Conservation (phyloP, 768 basidiomycete genomes). For the Xerocomellus intermedius region DNA sequence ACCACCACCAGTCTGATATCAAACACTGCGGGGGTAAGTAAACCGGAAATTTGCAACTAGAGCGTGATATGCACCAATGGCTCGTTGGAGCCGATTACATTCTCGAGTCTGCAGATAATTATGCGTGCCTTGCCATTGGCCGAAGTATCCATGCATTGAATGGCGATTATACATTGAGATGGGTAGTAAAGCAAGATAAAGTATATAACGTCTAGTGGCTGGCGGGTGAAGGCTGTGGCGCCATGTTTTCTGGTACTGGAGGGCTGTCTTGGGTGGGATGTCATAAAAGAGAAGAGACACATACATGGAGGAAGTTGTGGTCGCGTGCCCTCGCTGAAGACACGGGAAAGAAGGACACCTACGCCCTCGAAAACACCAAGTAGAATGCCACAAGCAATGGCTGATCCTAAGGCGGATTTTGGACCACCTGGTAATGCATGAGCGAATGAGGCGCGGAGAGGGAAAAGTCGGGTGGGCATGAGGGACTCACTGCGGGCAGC, state of each 20-base stretch:
- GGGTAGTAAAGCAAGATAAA: slow-evolving; percentile 32
- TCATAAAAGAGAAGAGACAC: slow-evolving; percentile 30
- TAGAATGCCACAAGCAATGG: slow-evolving; percentile 92
- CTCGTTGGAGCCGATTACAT: neutral
- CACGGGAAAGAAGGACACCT: slow-evolving; percentile 86
- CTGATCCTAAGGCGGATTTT: slow-evolving; percentile 85
- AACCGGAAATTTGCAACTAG: neutral
- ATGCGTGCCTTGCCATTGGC: slow-evolving; percentile 28
- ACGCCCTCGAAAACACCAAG: slow-evolving; percentile 95
- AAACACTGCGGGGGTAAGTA: slow-evolving; percentile 1
- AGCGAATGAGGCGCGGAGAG: neutral
- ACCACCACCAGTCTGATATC: slow-evolving; percentile 6
- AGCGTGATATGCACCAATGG: neutral
- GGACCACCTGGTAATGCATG: slow-evolving; percentile 70
- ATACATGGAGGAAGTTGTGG: slow-evolving; percentile 78
- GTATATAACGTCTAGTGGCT: slow-evolving; percentile 50
- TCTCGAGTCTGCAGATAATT: neutral
- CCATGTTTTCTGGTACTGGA: slow-evolving; percentile 55
- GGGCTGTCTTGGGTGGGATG: slow-evolving; percentile 3
- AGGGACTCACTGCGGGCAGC: slow-evolving; percentile 82
- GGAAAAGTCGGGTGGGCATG: neutral
- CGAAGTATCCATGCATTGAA: slow-evolving; percentile 32
- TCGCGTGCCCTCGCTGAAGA: slow-evolving; percentile 80
- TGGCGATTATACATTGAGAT: slow-evolving; percentile 38
- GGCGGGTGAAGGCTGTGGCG: slow-evolving; percentile 45